A percentile compares a stretch with the other conserved stretches of the same genome.
These are phyloP conservation scores for Yarrowia hollandica DNA, from an alignment of 805 yeast species.

Conservation along the genomic window DNA sequence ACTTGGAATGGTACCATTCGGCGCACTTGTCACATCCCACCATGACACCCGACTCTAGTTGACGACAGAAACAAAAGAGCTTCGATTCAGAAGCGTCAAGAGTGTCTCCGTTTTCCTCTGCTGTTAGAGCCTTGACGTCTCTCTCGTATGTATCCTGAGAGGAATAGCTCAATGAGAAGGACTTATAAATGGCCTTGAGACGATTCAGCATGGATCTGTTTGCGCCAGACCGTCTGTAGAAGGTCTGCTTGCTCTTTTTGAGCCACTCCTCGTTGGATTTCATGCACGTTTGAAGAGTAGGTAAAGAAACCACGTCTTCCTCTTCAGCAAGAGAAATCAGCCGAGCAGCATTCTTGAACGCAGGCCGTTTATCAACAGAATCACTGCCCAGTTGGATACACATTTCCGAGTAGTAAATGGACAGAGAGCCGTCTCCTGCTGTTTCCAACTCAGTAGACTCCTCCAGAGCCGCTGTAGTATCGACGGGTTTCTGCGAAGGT, in stretches of 20 bases:
- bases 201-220: conserved; percentile 39
- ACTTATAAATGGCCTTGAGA: conserved; percentile 36
- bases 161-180: conserved; percentile 28
- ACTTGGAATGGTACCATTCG: conserved; percentile 91
- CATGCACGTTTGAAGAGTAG: conserved; percentile 18
- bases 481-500: not conserved
- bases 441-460: conserved; percentile 15
- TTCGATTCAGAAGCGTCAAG: conserved; percentile 41
- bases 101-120: conserved; percentile 63
- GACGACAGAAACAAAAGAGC: conserved; percentile 48
- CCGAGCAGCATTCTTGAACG: not conserved
- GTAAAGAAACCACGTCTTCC: conserved; percentile 1
- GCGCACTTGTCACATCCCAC: conserved; percentile 87
- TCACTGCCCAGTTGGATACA: conserved; percentile 3
- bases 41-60: conserved; percentile 79
- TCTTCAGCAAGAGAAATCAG: not conserved
- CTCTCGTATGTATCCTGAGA: conserved; percentile 35
- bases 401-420: conserved; percentile 14
- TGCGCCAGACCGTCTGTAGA: conserved; percentile 45
- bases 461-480: conserved; percentile 18
- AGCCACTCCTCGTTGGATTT: conserved; percentile 45
- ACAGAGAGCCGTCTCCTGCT: conserved; percentile 2
- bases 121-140: conserved; percentile 54
- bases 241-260: conserved; percentile 40
- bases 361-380: conserved; percentile 9